Evolutionary conservation across 129 eudicot genomes (phyloP), one percentile per base, ranked within the genome.

Genomic region (Pseudognaphalium luteoalbum): DNA sequence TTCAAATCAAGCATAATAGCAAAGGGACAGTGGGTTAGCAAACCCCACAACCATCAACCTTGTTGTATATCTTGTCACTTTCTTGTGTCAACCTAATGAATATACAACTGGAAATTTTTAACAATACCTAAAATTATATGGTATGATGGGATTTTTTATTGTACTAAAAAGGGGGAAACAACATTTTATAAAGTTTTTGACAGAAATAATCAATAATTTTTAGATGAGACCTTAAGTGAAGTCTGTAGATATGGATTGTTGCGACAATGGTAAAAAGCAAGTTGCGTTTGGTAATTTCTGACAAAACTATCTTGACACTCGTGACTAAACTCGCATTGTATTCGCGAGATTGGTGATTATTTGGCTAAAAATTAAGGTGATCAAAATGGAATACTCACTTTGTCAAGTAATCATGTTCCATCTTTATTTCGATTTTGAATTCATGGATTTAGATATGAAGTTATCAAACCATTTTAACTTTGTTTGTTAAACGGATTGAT

Each of bases 71-170:
- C 12, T 71, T 78, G 63, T 32, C 64, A 70, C 17, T 34, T 21
- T 20, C 41, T 8, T 51, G 74, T 51, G 63, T 72, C 35, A 52
- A 71, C 14, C 39, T 56, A 30, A 54, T 66, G 73, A 34, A 72
- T 15, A 57, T 42, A 80, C 76, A 80, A 67, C 83, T 80, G 75
- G 56, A 74, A 15, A 14, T 9, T 19, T 73, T 52, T 28, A 8
- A 65, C 62, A 15, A 66, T 8, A 7, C 37, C 68, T 64, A 35
- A 21, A 20, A 58, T 57, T n/a, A 70, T 68, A 57, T 58, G 76
- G 63, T 77, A 28, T 34, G 78, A 72, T 80, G 63, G 37, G 58
- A 71, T 62, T 17, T 56, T 19, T 62, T 71, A 8, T 62, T 66
- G 66, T 20, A 37, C 32, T 21, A 42, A 12, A 42, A 41, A 47